A percentile compares a stretch with the other conserved stretches of the same genome.
These are phyloP conservation scores for Sonneratia alba DNA, from an alignment of 345 rosid species.

Conservation along the genomic window DNA sequence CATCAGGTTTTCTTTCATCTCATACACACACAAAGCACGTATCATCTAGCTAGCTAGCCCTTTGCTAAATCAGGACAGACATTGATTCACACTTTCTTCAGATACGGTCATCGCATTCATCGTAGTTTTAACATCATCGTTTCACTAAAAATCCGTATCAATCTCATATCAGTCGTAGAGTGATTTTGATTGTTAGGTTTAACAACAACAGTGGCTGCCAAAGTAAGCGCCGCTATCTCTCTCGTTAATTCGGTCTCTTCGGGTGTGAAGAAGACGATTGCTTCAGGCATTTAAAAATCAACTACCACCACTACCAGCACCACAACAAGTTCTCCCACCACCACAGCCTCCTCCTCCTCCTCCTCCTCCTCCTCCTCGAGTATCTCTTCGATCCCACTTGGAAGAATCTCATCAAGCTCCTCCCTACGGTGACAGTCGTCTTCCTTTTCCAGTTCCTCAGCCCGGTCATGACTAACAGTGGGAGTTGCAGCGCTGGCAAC, in stretches of 20 bases:
- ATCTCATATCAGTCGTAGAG: too few relatives aligned
- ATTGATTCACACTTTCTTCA: too few relatives aligned
- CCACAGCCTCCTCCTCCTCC: not conserved
- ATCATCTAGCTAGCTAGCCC: too few relatives aligned
- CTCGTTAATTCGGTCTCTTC: not conserved
- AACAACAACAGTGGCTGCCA: not conserved
- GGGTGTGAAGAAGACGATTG: not conserved
- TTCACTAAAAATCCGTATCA: too few relatives aligned
- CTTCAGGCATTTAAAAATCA: not conserved
- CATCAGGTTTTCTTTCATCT: not conserved
- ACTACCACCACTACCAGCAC: not conserved
- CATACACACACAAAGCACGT: too few relatives aligned
- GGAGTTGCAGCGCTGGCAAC: too few relatives aligned
- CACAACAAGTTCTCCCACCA: not conserved
- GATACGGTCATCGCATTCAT: too few relatives aligned
- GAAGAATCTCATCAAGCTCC: constrained; percentile 60
- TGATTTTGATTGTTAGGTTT: too few relatives aligned
- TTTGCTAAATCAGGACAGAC: too few relatives aligned
- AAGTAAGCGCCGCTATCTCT: not conserved
- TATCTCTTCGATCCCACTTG: constrained; percentile 8
- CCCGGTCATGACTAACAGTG: constrained; percentile 49
- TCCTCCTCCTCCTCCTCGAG: constrained; percentile 1
- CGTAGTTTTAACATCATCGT: too few relatives aligned
- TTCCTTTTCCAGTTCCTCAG: constrained; percentile 29
- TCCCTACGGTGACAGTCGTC: too few relatives aligned